Percentiles rank a stretch among this genome's conserved stretches.
phyloP scores from a whole-genome alignment of 2,329 filamentous ascomycete genomes.

The Phaeosphaeriaceae sp. region DNA sequence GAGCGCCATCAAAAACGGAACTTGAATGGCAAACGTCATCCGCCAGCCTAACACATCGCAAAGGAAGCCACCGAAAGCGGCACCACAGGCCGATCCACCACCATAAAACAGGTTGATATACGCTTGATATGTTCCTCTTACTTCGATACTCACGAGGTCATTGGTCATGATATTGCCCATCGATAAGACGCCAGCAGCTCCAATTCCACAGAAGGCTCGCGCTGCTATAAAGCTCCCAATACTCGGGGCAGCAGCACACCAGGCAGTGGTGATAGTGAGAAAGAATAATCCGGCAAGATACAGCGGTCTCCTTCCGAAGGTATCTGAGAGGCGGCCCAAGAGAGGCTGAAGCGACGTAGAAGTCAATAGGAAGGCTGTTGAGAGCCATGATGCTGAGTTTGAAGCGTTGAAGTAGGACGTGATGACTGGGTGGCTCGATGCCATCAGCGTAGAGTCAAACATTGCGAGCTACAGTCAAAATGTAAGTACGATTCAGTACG shows the following conservation, averaged over 20 bases:
- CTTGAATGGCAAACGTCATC: constrained; percentile 67
- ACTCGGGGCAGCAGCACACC: constrained; percentile 71
- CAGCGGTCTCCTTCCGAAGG: constrained; percentile 70
- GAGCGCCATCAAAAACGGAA: constrained; percentile 56
- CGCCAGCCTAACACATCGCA: constrained; percentile 75
- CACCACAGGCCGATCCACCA: constrained; percentile 60
- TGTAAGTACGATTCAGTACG: constrained; percentile 27
- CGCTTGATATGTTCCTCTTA: constrained; percentile 74
- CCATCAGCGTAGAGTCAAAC: constrained; percentile 83
- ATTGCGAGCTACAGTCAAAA: constrained; percentile 51
- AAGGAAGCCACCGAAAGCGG: constrained; percentile 72
- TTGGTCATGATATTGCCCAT: constrained; percentile 73
- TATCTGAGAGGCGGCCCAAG: constrained; percentile 75
- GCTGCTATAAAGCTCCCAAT: constrained; percentile 75
- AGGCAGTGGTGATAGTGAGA: constrained; percentile 69
- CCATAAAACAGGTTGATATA: constrained; percentile 71
- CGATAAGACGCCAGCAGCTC: constrained; percentile 73
- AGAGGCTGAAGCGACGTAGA: constrained; percentile 78
- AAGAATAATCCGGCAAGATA: constrained; percentile 69
- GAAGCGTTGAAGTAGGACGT: constrained; percentile 80
- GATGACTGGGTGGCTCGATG: constrained; percentile 79
- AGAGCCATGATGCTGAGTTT: constrained; percentile 82
- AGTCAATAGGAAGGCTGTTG: constrained; percentile 78
- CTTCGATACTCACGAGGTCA: constrained; percentile 76
- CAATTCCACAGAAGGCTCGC: constrained; percentile 73